Evolutionary conservation across 2,329 filamentous ascomycete species (phyloP), one percentile per base, ranked within the genome.

Genomic region (Nannizzia gypsea): DNA sequence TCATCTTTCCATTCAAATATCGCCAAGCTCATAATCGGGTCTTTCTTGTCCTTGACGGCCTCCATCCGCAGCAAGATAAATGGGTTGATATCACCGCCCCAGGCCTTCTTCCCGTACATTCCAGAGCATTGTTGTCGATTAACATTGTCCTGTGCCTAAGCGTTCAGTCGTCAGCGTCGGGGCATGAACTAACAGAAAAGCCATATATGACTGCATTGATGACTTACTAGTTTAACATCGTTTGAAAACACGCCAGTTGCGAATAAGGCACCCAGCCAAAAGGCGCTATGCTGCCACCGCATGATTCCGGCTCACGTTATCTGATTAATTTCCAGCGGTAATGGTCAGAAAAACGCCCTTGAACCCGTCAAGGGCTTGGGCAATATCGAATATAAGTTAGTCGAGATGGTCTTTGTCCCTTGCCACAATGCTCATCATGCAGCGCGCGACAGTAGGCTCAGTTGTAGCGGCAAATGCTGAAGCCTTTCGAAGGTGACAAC

Each of bases 1-100:
- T 88, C 85, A 70, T 99, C 93, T 66, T 82, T 85, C 89, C 91
- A 99, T 75, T 99, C 92, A 72, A 96, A 99, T 64, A 99, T 86
- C 58, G 96, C 80, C 66, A 96, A 75, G 72, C 90, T 95, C 64
- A 90, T 86, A 48, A 89, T 78, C 3, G 88, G 87, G 60, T 85
- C 79, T 61, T 81, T 76, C 67, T 82, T 73, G 72, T 75, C 79
- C 69, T 75, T 80, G 73, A 78, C 73, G 64, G 83, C 80, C 44
- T 87, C 75, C 69, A 96, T 95, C 70, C 89, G 90, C 72, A 90
- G 81, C 66, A 87, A 81, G 72, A 97, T 96, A 76, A 90, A 95
- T 20, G 92, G 92, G 67, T 96, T 89, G 62, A 90, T 82, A 38
- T 84, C 82, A 61, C 92, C 92, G 67, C 90, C 90, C 92, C 92